phyloP scores from a whole-genome alignment of 257 asterid species.

The Avicennia marina region DNA sequence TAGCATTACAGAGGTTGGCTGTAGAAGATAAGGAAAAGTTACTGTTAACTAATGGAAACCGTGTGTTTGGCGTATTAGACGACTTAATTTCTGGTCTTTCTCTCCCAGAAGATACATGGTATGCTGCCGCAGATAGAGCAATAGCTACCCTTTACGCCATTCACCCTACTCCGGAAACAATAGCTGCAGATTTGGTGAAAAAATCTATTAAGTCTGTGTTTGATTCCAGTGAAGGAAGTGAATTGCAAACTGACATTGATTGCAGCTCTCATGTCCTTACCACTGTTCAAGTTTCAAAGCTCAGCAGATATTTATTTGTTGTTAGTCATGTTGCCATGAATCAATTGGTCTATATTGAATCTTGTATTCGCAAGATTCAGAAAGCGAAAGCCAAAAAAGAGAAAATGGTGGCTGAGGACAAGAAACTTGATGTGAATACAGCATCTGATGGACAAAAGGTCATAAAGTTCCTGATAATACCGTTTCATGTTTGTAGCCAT shows the following conservation, averaged over 20 bases:
- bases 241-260: constrained; percentile 37
- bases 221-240: constrained; percentile 37
- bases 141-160: constrained; percentile 68
- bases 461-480: constrained; percentile 11
- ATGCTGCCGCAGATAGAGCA: constrained; percentile 87
- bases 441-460: constrained; percentile 53
- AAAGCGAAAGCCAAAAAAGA: constrained; percentile 75
- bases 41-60: constrained; percentile 60
- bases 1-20: constrained; percentile 76
- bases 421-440: constrained; percentile 24
- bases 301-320: constrained; percentile 68
- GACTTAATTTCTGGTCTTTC: constrained; percentile 57
- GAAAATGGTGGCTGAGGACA: constrained; percentile 46
- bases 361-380: constrained; percentile 66
- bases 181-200: constrained; percentile 69
- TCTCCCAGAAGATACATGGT: constrained; percentile 84
- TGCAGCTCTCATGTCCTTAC: constrained; percentile 32
- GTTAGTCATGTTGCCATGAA: constrained; percentile 90
- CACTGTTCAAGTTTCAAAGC: constrained; percentile 59
- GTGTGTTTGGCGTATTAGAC: constrained; percentile 71
- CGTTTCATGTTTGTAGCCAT: constrained; percentile 11
- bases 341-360: constrained; percentile 78
- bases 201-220: constrained; percentile 67
- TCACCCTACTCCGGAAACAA: constrained; percentile 84
- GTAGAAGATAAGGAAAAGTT: constrained; percentile 83